A percentile compares a stretch with the other conserved stretches of the same genome.
phyloP scores from a whole-genome alignment of 768 basidiomycete genomes.

The Auriculariales sp. region DNA sequence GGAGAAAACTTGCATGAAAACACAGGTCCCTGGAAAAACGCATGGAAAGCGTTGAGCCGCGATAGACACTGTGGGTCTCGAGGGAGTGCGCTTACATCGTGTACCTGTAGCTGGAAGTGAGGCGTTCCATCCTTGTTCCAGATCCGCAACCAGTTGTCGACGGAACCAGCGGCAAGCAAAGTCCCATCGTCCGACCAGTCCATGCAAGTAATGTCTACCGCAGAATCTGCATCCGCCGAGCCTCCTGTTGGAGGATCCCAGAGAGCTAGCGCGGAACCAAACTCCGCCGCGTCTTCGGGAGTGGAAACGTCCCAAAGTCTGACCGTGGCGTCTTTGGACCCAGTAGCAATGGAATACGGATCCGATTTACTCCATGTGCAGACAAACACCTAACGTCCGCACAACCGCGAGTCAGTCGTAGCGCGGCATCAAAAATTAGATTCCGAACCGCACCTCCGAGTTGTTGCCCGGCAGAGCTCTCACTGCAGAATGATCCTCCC shows the following conservation, averaged over 20 bases:
- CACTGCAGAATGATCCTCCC: background rate
- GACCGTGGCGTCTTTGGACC: constrained; percentile 65
- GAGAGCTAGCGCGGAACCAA: constrained; percentile 18
- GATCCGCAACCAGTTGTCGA: constrained; percentile 57
- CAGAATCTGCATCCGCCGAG: constrained; percentile 12
- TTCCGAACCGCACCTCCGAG: no score
- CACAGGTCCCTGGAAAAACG: background rate
- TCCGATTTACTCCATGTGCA: constrained; percentile 64
- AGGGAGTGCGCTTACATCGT: constrained; percentile 29
- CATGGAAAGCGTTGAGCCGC: no score
- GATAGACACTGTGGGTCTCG: no score
- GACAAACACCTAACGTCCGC: constrained; percentile 48
- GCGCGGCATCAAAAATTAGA: background rate
- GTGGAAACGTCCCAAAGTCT: constrained; percentile 44
- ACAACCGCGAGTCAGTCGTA: background rate
- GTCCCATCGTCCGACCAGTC: constrained; percentile 67
- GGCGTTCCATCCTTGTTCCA: constrained; percentile 43
- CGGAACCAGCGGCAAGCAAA: constrained; percentile 63
- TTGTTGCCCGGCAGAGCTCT: background rate
- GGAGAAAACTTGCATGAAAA: background rate
- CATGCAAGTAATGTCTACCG: constrained; percentile 56
- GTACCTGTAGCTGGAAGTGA: constrained; percentile 44
- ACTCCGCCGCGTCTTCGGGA: background rate
- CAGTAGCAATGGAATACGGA: constrained; percentile 49
- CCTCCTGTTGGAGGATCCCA: constrained; percentile 32